Base-by-base conservation (phyloP, 805 yeast species). In the Pichia deserticola region DNA sequence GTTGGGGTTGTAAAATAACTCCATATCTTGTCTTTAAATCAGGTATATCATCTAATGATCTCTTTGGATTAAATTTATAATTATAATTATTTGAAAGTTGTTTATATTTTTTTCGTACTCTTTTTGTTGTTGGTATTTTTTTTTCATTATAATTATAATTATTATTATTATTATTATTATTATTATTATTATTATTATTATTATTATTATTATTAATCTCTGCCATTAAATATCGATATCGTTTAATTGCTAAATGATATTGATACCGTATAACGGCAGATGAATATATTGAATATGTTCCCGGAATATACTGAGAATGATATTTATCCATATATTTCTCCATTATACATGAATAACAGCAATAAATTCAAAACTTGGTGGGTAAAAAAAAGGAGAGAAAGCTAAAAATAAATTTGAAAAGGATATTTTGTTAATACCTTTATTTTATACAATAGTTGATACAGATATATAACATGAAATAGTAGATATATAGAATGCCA, bases 201-300 rank as follows among this genome's bases (percentile, higher is more conserved):
- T 32, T 10, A 6, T 32, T 35, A 8, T 36, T 39, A 30, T 43
- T 37, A 28, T 32, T 36, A 11, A 40, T 25, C 11, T 42, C 40
- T 3, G 44, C 32, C 10, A 43, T 27, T 10, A 48, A n/a, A 29
- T 50, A 38, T n/a, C 40, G 28, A 11, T 51, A 43, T 27, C 53
- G 44, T 12, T 47, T 46, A 20, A 48, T 33, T 25, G 40, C 34
- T 35, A 50, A 7, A 25, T 51, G 40, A 42, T 52, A 54, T 29
- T 54, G 44, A 30, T 56, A 58, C 40, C 60, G 55, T 5, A 63
- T 36, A 7, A 65, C 39, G 9, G 65, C 66, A 3, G 75, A 70
- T 1, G 79, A 63, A 53, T 76, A 77, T 40, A 79, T 76, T 46
- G 77, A 76, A 49, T 74, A 70, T 0, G 85, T 78, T 0, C 84